Evolutionary conservation across 768 basidiomycete species (phyloP).

Genomic region (Leccinum disarticulatum): DNA sequence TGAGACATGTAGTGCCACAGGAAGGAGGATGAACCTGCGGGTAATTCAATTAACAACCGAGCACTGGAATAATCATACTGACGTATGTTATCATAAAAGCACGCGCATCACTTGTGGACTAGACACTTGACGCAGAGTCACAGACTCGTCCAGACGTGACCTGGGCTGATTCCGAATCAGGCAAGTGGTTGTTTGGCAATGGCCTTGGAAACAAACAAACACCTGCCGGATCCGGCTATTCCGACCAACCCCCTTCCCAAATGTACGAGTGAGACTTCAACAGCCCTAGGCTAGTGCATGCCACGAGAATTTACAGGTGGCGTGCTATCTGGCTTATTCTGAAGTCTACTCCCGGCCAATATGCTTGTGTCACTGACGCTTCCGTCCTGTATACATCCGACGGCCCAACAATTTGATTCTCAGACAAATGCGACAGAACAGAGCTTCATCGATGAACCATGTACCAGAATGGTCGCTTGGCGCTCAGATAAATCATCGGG

Average conservation of each 20-base stretch:
- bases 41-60: constrained; percentile 1
- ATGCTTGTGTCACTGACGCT: constrained; percentile 31
- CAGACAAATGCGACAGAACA: constrained; percentile 20
- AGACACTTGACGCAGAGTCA: background rate
- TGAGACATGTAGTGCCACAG: constrained; percentile 9
- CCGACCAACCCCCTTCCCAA: background rate
- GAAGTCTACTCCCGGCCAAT: background rate
- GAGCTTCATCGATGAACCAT: constrained; percentile 25
- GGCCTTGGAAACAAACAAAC: constrained; percentile 32
- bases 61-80: background rate
- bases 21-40: constrained; percentile 3
- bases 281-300: constrained; percentile 6
- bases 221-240: constrained; percentile 12
- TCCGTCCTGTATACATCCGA: constrained; percentile 15
- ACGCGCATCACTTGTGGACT: background rate
- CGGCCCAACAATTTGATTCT: constrained; percentile 5
- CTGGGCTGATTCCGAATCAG: background rate
- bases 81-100: background rate
- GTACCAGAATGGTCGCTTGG: constrained; percentile 21
- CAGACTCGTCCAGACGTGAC: background rate
- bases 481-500: constrained; percentile 5
- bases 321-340: background rate
- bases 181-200: constrained; percentile 27
- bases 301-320: background rate
- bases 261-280: constrained; percentile 6